Conservation (phyloP, 441 rosid species). For the Manihot esculenta region DNA sequence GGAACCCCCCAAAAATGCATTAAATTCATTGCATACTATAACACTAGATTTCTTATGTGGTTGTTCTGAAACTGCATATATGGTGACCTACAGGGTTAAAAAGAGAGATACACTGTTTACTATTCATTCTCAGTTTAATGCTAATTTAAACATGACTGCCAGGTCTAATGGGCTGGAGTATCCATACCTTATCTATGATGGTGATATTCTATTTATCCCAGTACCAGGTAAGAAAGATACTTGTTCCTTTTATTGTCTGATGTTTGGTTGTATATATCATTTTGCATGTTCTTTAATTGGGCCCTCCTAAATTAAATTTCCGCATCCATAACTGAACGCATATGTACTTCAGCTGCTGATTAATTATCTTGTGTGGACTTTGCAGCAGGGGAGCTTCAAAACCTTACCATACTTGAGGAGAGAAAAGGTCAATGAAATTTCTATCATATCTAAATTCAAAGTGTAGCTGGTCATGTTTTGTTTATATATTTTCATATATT, state of each 20-base stretch:
- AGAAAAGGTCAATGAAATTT: conserved; percentile 4
- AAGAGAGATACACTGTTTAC: conserved; percentile 6
- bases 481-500: neutral
- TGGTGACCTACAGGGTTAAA: neutral
- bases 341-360: conserved; percentile 6
- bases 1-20: neutral
- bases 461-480: no score
- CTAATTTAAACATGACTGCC: neutral
- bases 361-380: neutral
- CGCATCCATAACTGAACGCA: neutral
- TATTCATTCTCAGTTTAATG: conserved; percentile 10
- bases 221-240: conserved; percentile 5
- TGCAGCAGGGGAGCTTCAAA: neutral
- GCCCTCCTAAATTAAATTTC: no score
- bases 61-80: conserved; percentile 6
- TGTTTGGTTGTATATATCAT: neutral
- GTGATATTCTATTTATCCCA: conserved; percentile 18
- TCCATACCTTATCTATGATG: conserved; percentile 3
- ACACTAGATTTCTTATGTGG: conserved; percentile 14
- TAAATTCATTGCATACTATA: neutral
- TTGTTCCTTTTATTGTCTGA: neutral
- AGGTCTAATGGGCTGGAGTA: conserved; percentile 7
- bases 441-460: neutral
- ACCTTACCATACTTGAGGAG: neutral
- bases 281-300: no score